Base-by-base conservation (phyloP, 495 filamentous ascomycete species). In the Tuber borchii region DNA sequence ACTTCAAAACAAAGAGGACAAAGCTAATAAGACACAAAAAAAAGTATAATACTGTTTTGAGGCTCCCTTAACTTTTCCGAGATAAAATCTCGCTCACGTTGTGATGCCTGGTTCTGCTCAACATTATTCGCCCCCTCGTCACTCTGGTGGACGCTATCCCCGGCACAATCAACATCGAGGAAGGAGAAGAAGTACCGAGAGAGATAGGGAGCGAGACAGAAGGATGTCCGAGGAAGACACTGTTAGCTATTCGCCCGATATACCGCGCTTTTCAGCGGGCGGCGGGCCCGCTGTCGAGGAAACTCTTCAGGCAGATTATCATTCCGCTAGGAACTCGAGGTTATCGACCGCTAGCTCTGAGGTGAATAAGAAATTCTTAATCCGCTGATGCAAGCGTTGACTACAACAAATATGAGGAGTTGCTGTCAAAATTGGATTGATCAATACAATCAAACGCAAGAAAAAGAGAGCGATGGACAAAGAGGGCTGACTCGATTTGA, bases 401-500 rank as follows among this genome's bases (percentile, higher is more conserved):
- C 56, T 65, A 17, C 56, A 65, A 65, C 56, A n/a, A 65, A 34
- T 17, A 65, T 65, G 56, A 65, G 56, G 26, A 31, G 56, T 65
- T 65, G 56, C 31, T 65, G 56, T 65, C 56, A 34, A 65, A 65
- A 65, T 65, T 65, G 56, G 31, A 65, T 65, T 65, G 26, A 65
- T 65, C 56, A 71, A 68, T 56, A 72, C 20, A 51, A 75, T 39
- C 69, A 69, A 61, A 78, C 43, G 37, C 69, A 69, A 48, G n/a
- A 65, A 65, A 61, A 65, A 31, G 56, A 31, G 56, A 65, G 31
- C 56, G 56, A 65, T 65, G 56, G 56, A 65, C 56, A 65, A 14
- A 79, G 61, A 76, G 70, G 75, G 78, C 78, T 79, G 75, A 79
- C 78, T 34, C 71, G 72, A 72, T 69, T 79, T 65, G 56, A 65